Percentiles rank a stretch among this genome's conserved stretches.
Evolutionary conservation across 78 protist genomes (phyloP).

Genomic region (Isochrysis galbana): DNA sequence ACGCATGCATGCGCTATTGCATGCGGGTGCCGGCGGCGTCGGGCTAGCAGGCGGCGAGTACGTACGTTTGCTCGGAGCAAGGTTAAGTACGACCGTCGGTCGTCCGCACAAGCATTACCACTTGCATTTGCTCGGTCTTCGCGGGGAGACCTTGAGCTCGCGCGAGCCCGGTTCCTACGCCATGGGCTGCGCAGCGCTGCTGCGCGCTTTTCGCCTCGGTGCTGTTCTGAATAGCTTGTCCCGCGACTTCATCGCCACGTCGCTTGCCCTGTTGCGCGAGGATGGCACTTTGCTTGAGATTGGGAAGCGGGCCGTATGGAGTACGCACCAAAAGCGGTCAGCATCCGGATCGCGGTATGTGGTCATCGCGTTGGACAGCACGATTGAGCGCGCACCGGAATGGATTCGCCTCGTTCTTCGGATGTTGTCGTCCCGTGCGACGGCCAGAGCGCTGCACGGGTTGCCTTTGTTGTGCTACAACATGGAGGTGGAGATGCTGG

Average conservation of each 20-base stretch:
- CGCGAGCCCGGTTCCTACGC: not conserved
- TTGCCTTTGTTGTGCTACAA: not conserved
- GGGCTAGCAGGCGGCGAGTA: conserved; percentile 20
- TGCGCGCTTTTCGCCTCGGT: not conserved
- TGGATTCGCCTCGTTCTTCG: not conserved
- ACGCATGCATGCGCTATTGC: not conserved
- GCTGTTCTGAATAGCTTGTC: conserved; percentile 19
- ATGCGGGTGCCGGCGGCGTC: no score
- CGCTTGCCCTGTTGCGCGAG: not conserved
- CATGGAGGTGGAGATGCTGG: not conserved
- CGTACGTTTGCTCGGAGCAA: not conserved
- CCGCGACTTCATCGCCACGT: not conserved
- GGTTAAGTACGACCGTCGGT: no score
- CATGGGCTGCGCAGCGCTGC: not conserved
- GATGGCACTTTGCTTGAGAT: conserved; percentile 24
- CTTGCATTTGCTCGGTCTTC: not conserved
- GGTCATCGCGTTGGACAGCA: not conserved
- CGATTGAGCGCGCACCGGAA: not conserved
- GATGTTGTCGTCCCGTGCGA: not conserved
- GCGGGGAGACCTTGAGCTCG: not conserved
- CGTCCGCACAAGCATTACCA: not conserved
- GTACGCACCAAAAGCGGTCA: not conserved
- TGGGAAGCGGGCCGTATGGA: conserved; percentile 38
- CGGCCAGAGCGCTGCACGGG: not conserved
- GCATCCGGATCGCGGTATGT: not conserved